These are phyloP conservation scores for Apiotrichum gamsii DNA, from an alignment of 1,284 basidiomycete species.

Conservation along the genomic window DNA sequence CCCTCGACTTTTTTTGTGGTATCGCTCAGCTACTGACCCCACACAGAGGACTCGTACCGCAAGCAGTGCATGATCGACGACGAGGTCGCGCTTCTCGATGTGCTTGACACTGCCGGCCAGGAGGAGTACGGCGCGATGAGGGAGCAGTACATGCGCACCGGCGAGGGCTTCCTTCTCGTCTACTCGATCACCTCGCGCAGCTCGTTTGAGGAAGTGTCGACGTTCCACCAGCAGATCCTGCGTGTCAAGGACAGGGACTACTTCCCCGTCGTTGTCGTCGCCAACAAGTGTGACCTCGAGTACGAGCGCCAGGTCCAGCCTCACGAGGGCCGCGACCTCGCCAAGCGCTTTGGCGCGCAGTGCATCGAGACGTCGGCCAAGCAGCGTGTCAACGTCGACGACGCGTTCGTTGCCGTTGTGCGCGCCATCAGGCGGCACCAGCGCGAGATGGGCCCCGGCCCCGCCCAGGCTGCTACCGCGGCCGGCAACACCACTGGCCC, in stretches of 20 bases:
- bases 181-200: constrained; percentile 89
- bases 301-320: constrained; percentile 95
- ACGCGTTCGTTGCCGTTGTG: constrained; percentile 95
- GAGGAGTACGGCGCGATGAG: constrained; percentile 80
- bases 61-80: constrained; percentile 97
- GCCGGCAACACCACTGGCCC: constrained; percentile 52
- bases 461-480: constrained; percentile 29
- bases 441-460: constrained; percentile 55
- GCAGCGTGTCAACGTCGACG: constrained; percentile 96
- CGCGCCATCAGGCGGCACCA: constrained; percentile 96
- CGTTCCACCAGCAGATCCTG: constrained; percentile 96
- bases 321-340: constrained; percentile 96
- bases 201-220: constrained; percentile 95
- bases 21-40: constrained; percentile 4
- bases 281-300: constrained; percentile 98
- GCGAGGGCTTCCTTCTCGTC: constrained; percentile 76
- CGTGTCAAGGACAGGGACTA: constrained; percentile 88
- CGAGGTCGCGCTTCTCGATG: constrained; percentile 93
- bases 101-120: constrained; percentile 97
- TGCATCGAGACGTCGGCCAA: constrained; percentile 99
- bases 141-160: constrained; percentile 48
- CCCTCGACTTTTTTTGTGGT: constrained; percentile 4
- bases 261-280: constrained; percentile 96
- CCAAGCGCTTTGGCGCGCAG: constrained; percentile 91
- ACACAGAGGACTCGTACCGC: constrained; percentile 73